These are phyloP conservation scores for Trichoderma parareesei DNA, from an alignment of 495 filamentous ascomycete genomes.

Conservation along the genomic window DNA sequence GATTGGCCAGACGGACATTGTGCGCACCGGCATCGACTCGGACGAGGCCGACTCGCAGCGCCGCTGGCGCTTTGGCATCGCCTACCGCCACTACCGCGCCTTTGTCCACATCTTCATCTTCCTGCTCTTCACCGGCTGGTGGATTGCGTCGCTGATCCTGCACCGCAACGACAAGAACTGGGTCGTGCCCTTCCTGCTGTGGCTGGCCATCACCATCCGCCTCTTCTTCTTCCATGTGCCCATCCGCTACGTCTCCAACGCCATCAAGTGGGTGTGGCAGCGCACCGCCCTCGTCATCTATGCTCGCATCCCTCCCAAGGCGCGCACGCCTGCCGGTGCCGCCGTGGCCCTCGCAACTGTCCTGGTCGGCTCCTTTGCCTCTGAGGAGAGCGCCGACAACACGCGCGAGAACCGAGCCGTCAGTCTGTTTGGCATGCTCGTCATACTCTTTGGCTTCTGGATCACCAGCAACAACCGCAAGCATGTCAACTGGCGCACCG, in stretches of 20 bases:
- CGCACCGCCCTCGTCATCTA: slow-evolving; percentile 48
- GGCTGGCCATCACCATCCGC: slow-evolving; percentile 64
- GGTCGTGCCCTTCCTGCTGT: slow-evolving; percentile 79
- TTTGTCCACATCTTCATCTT: slow-evolving; percentile 10
- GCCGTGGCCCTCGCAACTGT: slow-evolving; percentile 57
- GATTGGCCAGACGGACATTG: slow-evolving; percentile 1
- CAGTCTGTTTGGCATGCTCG: slow-evolving; percentile 68
- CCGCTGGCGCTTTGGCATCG: background rate
- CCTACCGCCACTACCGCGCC: slow-evolving; percentile 4
- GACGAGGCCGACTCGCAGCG: background rate
- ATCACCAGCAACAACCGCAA: slow-evolving; percentile 62
- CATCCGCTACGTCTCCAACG: slow-evolving; percentile 52
- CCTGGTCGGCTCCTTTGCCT: slow-evolving; percentile 65
- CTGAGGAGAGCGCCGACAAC: slow-evolving; percentile 62
- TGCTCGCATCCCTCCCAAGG: slow-evolving; percentile 50
- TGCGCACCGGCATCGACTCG: slow-evolving; percentile 2
- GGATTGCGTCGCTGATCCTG: slow-evolving; percentile 71
- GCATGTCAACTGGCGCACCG: slow-evolving; percentile 74
- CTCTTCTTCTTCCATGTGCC: slow-evolving; percentile 68
- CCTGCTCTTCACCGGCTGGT: slow-evolving; percentile 50
- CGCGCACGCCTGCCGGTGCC: slow-evolving; percentile 52
- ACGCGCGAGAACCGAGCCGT: slow-evolving; percentile 70
- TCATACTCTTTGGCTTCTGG: slow-evolving; percentile 61
- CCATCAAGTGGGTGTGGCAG: slow-evolving; percentile 58
- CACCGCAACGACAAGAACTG: slow-evolving; percentile 69